These are phyloP conservation scores for Toxoplasma gondii DNA, from an alignment of 169 alveolate species.

Conservation along the genomic window DNA sequence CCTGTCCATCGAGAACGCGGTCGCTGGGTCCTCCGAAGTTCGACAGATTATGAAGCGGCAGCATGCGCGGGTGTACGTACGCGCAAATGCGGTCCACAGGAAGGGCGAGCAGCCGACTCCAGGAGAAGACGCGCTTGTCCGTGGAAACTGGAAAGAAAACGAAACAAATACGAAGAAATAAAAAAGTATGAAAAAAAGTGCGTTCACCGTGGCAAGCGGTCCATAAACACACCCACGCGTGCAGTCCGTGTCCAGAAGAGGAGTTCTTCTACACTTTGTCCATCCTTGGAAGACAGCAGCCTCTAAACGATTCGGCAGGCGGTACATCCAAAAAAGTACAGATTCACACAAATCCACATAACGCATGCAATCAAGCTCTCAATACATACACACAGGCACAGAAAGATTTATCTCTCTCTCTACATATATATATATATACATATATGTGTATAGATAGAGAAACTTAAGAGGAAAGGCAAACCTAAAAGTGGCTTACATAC, in stretches of 20 bases:
- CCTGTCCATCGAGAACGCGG: background rate
- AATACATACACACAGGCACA: background rate
- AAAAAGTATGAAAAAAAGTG: background rate
- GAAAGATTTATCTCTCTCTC: background rate
- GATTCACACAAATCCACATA: too few species aligned
- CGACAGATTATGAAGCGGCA: background rate
- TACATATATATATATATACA: background rate
- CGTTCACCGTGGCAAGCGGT: background rate
- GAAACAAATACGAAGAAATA: background rate
- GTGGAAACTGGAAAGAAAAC: slow-evolving; percentile 18
- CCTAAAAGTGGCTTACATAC: background rate
- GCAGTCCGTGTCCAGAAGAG: too few species aligned
- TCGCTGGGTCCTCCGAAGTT: background rate
- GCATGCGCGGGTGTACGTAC: slow-evolving; percentile 40
- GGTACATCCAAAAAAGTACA: too few species aligned
- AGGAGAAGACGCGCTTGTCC: slow-evolving; percentile 50
- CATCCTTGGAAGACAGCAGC: too few species aligned
- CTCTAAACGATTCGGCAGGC: too few species aligned
- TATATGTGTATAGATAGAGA: background rate
- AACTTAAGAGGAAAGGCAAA: background rate
- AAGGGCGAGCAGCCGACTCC: slow-evolving; percentile 26
- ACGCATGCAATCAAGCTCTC: too few species aligned
- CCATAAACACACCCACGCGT: too few species aligned
- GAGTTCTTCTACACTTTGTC: too few species aligned
- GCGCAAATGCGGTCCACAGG: slow-evolving; percentile 28